Evolutionary conservation across 2,329 filamentous ascomycete genomes (phyloP), one percentile per base, ranked within the genome.

Genomic region (Corynespora cassiicola): DNA sequence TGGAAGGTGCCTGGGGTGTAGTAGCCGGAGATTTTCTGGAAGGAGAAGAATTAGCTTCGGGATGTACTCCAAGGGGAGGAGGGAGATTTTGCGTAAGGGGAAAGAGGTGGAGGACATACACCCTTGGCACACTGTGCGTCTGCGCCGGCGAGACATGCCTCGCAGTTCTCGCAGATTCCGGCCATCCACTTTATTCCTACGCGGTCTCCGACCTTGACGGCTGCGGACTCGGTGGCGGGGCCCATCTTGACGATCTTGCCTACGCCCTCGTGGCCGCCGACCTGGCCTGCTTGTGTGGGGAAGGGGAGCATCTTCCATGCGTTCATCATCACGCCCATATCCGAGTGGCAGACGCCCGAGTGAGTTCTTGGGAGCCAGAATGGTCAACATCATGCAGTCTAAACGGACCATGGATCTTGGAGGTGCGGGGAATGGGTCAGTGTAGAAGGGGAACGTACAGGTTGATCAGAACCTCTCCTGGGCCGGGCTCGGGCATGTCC

Each of bases 1-100:
- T 87, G 85, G 61, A 87, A 88, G n/a, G 84, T 88, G 23, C 85
- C 85, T 0, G 84, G 84, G 0, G 78, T 81, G 61, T 81, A 85
- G 68, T 86, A 87, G 5, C 85, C 85, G 0, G 78, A 83, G 31
- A 87, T 54, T 66, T 70, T 69, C 61, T 69, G 34, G n/a, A n/a
- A n/a, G n/a, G 12, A 5, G 16, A 16, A 7, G n/a, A 9, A 15
- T 36, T 11, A 15, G 34, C 4, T 5, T 20, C 12, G 10, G 19
- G 20, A 34, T 2, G 17, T 8, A 10, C 6, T 17, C 7, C n/a
- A 6, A 29, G 20, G 24, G 31, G 18, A 14, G 14, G 16, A 19
- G 32, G 21, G 8, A 17, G 10, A 17, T 10, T n/a, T 18, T n/a
- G 12, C 18, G 21, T 4, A 25, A 16, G 6, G 28, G 38, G 39